These are phyloP conservation scores for Aspergillus cristatus DNA, from an alignment of 495 filamentous ascomycete genomes.

Conservation along the genomic window DNA sequence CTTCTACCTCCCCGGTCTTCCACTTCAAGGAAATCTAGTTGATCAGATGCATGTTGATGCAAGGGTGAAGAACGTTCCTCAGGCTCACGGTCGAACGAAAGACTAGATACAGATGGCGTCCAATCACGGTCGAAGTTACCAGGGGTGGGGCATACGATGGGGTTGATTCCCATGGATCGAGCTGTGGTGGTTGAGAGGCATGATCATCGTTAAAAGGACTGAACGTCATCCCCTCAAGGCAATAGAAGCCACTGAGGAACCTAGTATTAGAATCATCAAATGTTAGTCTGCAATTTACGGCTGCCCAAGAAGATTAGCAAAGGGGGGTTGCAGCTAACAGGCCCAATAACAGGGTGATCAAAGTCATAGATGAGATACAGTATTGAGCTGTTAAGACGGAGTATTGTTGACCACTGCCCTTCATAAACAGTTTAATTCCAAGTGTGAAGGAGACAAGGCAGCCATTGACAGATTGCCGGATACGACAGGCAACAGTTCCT, in stretches of 20 bases:
- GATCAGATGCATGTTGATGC: not conserved
- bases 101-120: constrained; percentile 13
- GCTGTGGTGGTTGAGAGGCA: constrained; percentile 3
- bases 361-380: constrained; percentile 5
- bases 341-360: constrained; percentile 12
- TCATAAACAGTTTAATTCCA: not conserved
- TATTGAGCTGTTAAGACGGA: too few species aligned
- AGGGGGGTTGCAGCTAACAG: constrained; percentile 11
- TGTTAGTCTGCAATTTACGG: constrained; percentile 9
- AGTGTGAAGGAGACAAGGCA: too few species aligned
- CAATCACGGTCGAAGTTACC: constrained; percentile 11
- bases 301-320: not conserved
- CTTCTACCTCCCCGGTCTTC: not conserved
- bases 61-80: constrained; percentile 10
- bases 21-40: not conserved
- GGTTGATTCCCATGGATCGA: constrained; percentile 8
- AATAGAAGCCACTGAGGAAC: constrained; percentile 9
- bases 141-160: constrained; percentile 16
- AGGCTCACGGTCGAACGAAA: constrained; percentile 2
- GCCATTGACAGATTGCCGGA: too few species aligned
- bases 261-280: constrained; percentile 6
- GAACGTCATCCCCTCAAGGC: constrained; percentile 8
- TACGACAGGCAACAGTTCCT: too few species aligned
- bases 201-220: constrained; percentile 10
- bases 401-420: too few species aligned